phyloP scores from a whole-genome alignment of 2,329 filamentous ascomycete species.

The Chaetomium strumarium region DNA sequence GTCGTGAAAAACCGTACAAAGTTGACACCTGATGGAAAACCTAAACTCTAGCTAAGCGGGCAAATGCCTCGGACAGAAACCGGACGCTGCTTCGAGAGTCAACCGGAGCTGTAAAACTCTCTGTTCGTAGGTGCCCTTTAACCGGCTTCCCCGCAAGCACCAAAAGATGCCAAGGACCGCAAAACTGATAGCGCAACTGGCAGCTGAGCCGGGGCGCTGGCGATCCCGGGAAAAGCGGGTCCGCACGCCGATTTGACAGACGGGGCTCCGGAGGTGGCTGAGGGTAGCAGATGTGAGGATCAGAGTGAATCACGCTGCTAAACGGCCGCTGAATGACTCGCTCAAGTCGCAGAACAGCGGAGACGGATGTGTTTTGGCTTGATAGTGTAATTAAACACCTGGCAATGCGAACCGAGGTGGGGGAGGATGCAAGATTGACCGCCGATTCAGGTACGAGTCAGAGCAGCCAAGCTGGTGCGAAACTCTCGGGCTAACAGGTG shows the following conservation, averaged over 20 bases:
- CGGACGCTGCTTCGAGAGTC: neutral
- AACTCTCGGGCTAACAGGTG: conserved; percentile 10
- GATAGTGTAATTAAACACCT: conserved; percentile 13
- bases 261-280: conserved; percentile 12
- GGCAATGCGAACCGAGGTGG: conserved; percentile 7
- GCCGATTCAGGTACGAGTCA: conserved; percentile 19
- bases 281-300: conserved; percentile 14
- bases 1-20: conserved; percentile 9
- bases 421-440: conserved; percentile 10
- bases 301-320: conserved; percentile 14
- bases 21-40: conserved; percentile 11
- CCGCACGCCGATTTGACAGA: conserved; percentile 5
- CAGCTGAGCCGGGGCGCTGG: conserved; percentile 14
- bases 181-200: conserved; percentile 2
- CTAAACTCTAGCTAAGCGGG: conserved; percentile 17
- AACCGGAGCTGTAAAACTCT: neutral
- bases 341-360: conserved; percentile 1
- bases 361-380: conserved; percentile 9
- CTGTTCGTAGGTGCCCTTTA: neutral
- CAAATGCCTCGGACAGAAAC: conserved; percentile 12
- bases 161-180: conserved; percentile 1
- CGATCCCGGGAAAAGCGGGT: conserved; percentile 21
- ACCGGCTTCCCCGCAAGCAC: neutral
- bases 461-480: conserved; percentile 4
- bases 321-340: conserved; percentile 7